Evolutionary conservation across 805 yeast species (phyloP).

Genomic region (Starmera pachycereana): DNA sequence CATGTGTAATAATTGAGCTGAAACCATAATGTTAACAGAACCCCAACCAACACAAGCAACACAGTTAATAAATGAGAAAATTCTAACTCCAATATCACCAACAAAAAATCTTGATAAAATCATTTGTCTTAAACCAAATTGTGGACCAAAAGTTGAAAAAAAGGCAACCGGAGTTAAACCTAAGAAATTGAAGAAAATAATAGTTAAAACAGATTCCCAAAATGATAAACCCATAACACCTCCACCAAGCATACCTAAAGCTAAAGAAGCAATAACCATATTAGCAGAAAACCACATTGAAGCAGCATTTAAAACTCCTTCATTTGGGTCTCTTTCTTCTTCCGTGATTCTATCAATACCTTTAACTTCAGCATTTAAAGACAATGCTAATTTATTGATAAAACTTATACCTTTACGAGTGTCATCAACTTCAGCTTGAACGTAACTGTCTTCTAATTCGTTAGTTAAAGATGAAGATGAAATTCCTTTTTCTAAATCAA

Average conservation of each 20-base stretch:
- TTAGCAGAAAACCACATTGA: conserved; percentile 91
- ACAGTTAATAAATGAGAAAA: conserved; percentile 67
- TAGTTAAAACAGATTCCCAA: conserved; percentile 57
- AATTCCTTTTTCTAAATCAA: conserved; percentile 1
- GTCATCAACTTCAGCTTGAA: not conserved
- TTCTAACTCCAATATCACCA: conserved; percentile 67
- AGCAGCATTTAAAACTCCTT: conserved; percentile 53
- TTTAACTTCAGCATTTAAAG: conserved; percentile 41
- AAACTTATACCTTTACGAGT: conserved; percentile 11
- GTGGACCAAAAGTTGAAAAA: conserved; percentile 75
- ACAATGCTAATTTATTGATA: conserved; percentile 16
- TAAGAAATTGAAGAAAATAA: conserved; percentile 61
- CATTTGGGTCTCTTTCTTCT: conserved; percentile 61
- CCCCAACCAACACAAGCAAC: conserved; percentile 94
- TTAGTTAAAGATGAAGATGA: not conserved
- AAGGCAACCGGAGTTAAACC: conserved; percentile 78
- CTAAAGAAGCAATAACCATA: conserved; percentile 72
- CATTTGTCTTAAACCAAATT: conserved; percentile 83
- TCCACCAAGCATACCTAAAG: conserved; percentile 67
- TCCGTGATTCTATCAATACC: conserved; percentile 80
- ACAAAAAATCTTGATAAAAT: conserved; percentile 65
- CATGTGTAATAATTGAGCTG: conserved; percentile 74
- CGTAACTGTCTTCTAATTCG: not conserved
- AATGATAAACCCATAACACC: conserved; percentile 59
- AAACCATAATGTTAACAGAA: conserved; percentile 82